Conservation (phyloP, 2,329 filamentous ascomycete genomes). For the Leptographium radiaticola region DNA sequence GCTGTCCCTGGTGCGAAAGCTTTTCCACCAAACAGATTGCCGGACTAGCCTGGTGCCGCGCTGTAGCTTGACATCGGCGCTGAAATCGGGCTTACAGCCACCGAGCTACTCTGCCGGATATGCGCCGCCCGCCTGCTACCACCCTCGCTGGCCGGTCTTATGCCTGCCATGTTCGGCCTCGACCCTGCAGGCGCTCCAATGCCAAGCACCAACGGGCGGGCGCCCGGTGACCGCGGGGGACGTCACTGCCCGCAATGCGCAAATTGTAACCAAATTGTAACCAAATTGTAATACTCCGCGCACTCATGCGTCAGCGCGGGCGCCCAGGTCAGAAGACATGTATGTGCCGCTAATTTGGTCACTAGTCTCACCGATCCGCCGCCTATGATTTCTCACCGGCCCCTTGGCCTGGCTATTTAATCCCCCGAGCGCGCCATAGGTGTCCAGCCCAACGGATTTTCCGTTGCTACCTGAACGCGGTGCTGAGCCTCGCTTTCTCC, state of each 20-base stretch:
- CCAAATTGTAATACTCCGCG: no score
- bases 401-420: neutral
- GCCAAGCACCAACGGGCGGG: no score
- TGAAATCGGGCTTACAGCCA: neutral
- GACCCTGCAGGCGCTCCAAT: no score
- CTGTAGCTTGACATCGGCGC: neutral
- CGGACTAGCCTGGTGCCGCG: neutral
- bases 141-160: neutral
- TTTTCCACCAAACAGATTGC: conserved; percentile 1
- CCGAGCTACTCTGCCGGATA: neutral
- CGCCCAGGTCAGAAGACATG: neutral
- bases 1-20: neutral
- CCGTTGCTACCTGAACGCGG: neutral
- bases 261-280: no score
- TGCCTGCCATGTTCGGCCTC: no score
- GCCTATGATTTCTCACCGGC: neutral
- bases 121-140: neutral
- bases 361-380: conserved; percentile 1
- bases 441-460: neutral
- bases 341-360: neutral
- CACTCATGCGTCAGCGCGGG: no score
- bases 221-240: no score
- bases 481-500: neutral
- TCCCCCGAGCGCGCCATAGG: neutral
- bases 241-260: no score